Evolutionary conservation across 192 early-diverging fungal species (phyloP), one percentile per base, ranked within the genome.

Genomic region (Mortierella antarctica): DNA sequence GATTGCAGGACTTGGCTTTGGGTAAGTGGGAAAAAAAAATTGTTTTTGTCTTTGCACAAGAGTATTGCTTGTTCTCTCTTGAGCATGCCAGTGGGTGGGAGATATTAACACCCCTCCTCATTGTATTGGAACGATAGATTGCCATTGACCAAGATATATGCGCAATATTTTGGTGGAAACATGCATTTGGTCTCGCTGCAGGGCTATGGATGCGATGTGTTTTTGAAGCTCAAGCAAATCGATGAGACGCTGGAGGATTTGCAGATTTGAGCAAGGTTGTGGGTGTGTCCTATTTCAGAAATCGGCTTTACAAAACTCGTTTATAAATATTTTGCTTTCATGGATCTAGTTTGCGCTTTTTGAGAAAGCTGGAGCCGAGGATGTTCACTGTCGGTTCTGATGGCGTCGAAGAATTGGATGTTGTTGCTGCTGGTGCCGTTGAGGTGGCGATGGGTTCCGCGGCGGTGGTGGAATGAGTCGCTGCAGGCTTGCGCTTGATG

Each of bases 181-280:
- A 86, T 99, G 51, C 92, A 94, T 17, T 76, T 99, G 41, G 84
- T 93, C 52, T 93, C 93, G 17, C 84, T 99, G 57, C 88, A 91
- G 45, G 96, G 95, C 7, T 91, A 95, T 79, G 97, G 97, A n/a
- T 92, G 93, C 65, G 97, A 99, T 83, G 91, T 96, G 17, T 97
- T 96, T 82, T 71, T 99, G 52, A 90, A 91, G 62, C 84, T 99
- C 56, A 93, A 92, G 70, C 95, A 95, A 81, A 97, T 98, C 70
- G 87, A 95, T 55, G 90, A 88, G 41, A 67, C 72, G 20, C 60
- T 89, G 71, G 83, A 75, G 12, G 73, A 88, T 49, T 65, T 91
- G 44, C 83, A 89, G 62, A 90, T 91, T 69, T 85, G 69, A 82
- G 48, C 31, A 31, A 7, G 10, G 9, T 3, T 7, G 17, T 12